Evolutionary conservation across 2,329 filamentous ascomycete genomes (phyloP), one percentile per base, ranked within the genome.

Genomic region (Nemania bipapillata): DNA sequence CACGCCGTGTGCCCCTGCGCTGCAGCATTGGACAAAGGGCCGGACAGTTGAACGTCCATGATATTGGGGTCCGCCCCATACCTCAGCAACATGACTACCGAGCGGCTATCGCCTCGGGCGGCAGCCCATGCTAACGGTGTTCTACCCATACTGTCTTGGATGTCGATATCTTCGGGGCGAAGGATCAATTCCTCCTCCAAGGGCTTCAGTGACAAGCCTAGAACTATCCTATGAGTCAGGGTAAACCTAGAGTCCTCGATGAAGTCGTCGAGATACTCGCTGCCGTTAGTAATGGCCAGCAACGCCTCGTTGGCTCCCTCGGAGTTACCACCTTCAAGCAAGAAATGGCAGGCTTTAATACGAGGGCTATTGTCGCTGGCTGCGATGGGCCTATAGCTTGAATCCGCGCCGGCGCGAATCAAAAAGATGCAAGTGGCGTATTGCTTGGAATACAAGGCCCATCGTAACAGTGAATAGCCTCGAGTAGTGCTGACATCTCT

Each of bases 261-360:
- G 22, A 68, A 70, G 28, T 74, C 67, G 37, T 47, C 49, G n/a
- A 63, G 60, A 42, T 63, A 45, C 50, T 63, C 50, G 60, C 71
- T 73, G 17, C 73, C 71, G 65, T 67, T 65, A 4, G 70, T 72
- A 37, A 74, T 72, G 15, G 68, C 54, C 32, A 72, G 68, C 12
- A 74, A 56, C 28, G 72, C 71, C 4, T 73, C 70, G 2, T 49
- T 62, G 3, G 70, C 63, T 20, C 63, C 53, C 11, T 50, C 66
- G 12, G 70, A 63, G 15, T 70, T 37, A 26, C 67, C 65, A 32
- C 74, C 74, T 56, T 74, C 69, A 4, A 74, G 60, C 12, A 74
- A 17, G 47, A 74, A 72, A 61, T 75, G 66, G 26, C 70, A 72
- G n/a, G 72, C 72, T 56, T 74, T 74, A 22, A 70, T 68, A 24